Evolutionary conservation across 176 grass and related monocot species (phyloP).

Genomic region (Thinopyrum elongatum): DNA sequence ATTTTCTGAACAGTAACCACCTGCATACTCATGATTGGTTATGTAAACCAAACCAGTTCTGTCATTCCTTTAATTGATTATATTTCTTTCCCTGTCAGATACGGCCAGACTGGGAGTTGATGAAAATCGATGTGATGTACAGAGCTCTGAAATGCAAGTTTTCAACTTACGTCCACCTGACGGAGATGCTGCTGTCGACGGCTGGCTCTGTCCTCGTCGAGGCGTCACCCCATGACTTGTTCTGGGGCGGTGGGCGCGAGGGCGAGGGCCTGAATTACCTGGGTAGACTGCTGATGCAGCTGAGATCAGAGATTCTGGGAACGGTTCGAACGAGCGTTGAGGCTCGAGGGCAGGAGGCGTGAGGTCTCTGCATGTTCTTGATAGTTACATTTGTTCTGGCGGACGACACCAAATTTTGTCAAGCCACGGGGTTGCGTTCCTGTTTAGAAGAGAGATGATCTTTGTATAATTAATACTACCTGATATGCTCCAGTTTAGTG

Average conservation of each 20-base stretch:
- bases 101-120: conserved; percentile 65
- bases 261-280: conserved; percentile 94
- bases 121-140: conserved; percentile 81
- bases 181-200: conserved; percentile 71
- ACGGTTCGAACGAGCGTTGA: background rate
- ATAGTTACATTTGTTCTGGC: too few species aligned
- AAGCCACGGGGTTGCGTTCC: background rate
- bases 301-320: conserved; percentile 65
- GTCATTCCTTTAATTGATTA: background rate
- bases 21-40: background rate
- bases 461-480: background rate
- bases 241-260: conserved; percentile 84
- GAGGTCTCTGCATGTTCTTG: background rate
- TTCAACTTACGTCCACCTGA: conserved; percentile 58
- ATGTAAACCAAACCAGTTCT: background rate
- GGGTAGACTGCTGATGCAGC: conserved; percentile 81
- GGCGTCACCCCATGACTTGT: conserved; percentile 88
- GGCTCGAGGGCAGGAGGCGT: background rate
- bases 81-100: conserved; percentile 44
- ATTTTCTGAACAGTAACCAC: background rate
- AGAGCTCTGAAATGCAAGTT: conserved; percentile 82
- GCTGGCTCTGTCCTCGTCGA: conserved; percentile 90
- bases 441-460: background rate
- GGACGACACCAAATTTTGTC: background rate
- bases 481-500: background rate